A percentile compares a stretch with the other conserved stretches of the same genome.
Conservation (phyloP, 2,329 filamentous ascomycete species). For the Ophiosphaerella narmari region DNA sequence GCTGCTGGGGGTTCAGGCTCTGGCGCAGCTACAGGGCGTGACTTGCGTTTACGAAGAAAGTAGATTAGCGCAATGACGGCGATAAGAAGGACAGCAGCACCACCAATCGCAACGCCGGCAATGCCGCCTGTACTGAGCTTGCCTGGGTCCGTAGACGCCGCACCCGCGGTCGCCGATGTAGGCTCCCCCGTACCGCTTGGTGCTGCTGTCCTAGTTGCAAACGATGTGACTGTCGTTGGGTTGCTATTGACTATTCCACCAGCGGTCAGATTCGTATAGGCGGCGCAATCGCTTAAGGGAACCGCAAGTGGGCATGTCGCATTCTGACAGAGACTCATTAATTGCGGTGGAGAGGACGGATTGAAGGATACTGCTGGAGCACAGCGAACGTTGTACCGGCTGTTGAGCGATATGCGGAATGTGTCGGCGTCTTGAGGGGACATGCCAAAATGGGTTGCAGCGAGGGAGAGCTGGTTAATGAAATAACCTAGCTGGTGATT, state of each 20-base stretch:
- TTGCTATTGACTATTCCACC: not conserved
- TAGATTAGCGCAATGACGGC: slow-evolving; percentile 4
- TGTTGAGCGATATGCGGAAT: slow-evolving; percentile 1
- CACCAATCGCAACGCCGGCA: slow-evolving; percentile 1
- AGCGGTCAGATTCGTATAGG: slow-evolving; percentile 2
- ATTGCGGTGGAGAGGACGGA: not conserved
- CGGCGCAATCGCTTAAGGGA: slow-evolving; percentile 1
- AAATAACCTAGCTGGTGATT: slow-evolving; percentile 5
- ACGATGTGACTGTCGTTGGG: not conserved
- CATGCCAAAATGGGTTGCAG: slow-evolving; percentile 1
- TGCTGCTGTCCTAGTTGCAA: not conserved
- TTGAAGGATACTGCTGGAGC: slow-evolving; percentile 1
- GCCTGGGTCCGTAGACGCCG: not conserved
- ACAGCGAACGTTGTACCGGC: slow-evolving; percentile 1
- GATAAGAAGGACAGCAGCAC: slow-evolving; percentile 2
- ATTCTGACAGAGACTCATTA: slow-evolving; percentile 5
- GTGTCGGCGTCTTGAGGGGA: slow-evolving; percentile 1
- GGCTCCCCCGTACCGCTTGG: not conserved
- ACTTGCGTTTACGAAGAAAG: slow-evolving; percentile 2
- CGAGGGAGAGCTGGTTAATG: slow-evolving; percentile 1
- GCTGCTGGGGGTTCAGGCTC: not conserved
- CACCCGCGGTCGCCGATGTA: not conserved
- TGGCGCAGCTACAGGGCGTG: not conserved
- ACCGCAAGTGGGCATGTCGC: slow-evolving; percentile 4
- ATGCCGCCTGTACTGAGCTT: slow-evolving; percentile 1